A percentile compares a stretch with the other conserved stretches of the same genome.
Evolutionary conservation across 2,329 filamentous ascomycete species (phyloP).

Genomic region (Microascus cirrosus): DNA sequence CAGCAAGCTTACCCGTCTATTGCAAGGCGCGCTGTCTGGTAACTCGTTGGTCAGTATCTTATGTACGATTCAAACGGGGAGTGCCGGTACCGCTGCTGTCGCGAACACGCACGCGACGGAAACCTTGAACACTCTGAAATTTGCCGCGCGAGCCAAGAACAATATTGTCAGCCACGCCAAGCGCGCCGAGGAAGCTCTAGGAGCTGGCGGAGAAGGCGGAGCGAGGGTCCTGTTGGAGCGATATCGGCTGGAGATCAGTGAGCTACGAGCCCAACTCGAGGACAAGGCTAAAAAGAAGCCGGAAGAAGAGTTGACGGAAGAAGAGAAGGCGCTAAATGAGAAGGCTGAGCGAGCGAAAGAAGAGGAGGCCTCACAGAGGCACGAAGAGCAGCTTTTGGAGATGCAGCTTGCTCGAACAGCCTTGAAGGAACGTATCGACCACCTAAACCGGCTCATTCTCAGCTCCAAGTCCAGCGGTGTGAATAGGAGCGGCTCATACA

Average conservation of each 20-base stretch:
- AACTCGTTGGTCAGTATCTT: constrained; percentile 94
- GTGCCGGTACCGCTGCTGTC: constrained; percentile 58
- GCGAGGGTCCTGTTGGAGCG: constrained; percentile 82
- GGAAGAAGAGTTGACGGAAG: constrained; percentile 26
- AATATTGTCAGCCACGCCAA: constrained; percentile 97
- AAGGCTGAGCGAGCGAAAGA: constrained; percentile 64
- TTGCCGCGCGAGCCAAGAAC: constrained; percentile 93
- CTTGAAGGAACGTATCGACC: constrained; percentile 92
- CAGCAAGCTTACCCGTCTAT: constrained; percentile 86
- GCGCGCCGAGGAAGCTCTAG: constrained; percentile 80
- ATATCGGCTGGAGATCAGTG: constrained; percentile 85
- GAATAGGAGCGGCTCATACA: constrained; percentile 65
- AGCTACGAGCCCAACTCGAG: constrained; percentile 71
- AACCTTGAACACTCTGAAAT: constrained; percentile 92
- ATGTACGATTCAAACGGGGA: constrained; percentile 88
- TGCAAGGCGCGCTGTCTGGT: constrained; percentile 87
- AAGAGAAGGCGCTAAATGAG: constrained; percentile 50
- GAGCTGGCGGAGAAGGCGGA: constrained; percentile 69
- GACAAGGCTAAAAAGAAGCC: constrained; percentile 60
- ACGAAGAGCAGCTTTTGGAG: constrained; percentile 95
- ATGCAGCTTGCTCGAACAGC: constrained; percentile 96
- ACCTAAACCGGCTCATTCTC: constrained; percentile 87
- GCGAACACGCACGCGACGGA: constrained; percentile 71
- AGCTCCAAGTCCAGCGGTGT: constrained; percentile 94
- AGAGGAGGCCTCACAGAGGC: constrained; percentile 71